Percentiles rank a stretch among this genome's conserved stretches.
phyloP scores from a whole-genome alignment of 371 early-diverging fungal genomes.

The Mucor mucedo region DNA sequence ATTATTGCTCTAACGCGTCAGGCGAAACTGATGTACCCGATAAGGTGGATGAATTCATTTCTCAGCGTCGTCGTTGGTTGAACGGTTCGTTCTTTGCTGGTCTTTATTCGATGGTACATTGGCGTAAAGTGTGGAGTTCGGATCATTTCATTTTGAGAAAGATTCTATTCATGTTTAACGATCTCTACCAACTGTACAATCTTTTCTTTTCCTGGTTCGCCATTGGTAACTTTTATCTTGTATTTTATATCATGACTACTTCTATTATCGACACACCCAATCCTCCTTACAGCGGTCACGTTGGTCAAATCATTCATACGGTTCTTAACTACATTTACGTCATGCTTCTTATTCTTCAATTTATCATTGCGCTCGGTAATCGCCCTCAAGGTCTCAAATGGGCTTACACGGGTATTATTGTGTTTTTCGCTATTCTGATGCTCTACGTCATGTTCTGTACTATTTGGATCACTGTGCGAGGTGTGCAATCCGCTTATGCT shows the following conservation, averaged over 20 bases:
- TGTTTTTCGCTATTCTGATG: conserved; percentile 62
- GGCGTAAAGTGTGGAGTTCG: conserved; percentile 60
- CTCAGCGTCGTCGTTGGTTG: conserved; percentile 86
- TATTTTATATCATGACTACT: conserved; percentile 68
- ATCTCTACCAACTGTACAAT: conserved; percentile 63
- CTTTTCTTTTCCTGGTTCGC: conserved; percentile 76
- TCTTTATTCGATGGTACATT: conserved; percentile 58
- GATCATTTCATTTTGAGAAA: conserved; percentile 65
- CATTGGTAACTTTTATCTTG: conserved; percentile 75
- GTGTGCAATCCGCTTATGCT: conserved; percentile 36
- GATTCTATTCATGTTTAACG: conserved; percentile 64
- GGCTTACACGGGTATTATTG: conserved; percentile 48
- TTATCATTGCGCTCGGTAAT: conserved; percentile 80
- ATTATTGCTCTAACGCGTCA: conserved; percentile 64
- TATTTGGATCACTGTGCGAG: conserved; percentile 46
- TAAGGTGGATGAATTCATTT: conserved; percentile 75
- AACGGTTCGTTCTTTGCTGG: conserved; percentile 80
- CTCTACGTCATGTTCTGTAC: conserved; percentile 64
- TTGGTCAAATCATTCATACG: conserved; percentile 38
- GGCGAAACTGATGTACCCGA: conserved; percentile 88
- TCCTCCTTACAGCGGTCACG: conserved; percentile 33
- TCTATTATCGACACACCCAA: conserved; percentile 44
- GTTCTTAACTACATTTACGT: conserved; percentile 66
- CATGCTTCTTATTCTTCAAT: conserved; percentile 62
- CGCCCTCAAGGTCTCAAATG: conserved; percentile 73